Conservation (phyloP, 2,329 filamentous ascomycete genomes). For the Beauveria varroae region DNA sequence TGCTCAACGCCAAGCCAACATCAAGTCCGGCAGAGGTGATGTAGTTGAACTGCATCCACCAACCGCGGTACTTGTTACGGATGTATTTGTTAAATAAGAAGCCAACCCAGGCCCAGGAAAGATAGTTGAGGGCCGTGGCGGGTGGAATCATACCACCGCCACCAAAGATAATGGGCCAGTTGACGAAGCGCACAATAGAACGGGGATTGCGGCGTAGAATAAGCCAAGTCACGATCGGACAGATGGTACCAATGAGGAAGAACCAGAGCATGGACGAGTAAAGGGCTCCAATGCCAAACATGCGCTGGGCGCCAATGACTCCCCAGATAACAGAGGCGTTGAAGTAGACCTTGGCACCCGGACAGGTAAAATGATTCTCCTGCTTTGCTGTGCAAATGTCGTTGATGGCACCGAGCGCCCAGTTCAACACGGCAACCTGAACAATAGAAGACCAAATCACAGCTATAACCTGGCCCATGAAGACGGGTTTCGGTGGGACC, state of each 20-base stretch:
- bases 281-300: slow-evolving; percentile 21
- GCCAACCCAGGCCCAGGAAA: slow-evolving; percentile 44
- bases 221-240: slow-evolving; percentile 39
- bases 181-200: slow-evolving; percentile 37
- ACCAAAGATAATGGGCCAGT: slow-evolving; percentile 43
- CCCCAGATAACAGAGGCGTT: slow-evolving; percentile 50
- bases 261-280: slow-evolving; percentile 42
- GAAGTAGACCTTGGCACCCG: slow-evolving; percentile 48
- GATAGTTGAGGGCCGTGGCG: slow-evolving; percentile 45
- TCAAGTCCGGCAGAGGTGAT: slow-evolving; percentile 48
- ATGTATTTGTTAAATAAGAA: slow-evolving; percentile 45
- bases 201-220: slow-evolving; percentile 36
- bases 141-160: slow-evolving; percentile 39
- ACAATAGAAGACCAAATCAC: slow-evolving; percentile 30
- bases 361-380: slow-evolving; percentile 43
- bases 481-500: slow-evolving; percentile 36
- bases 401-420: slow-evolving; percentile 33
- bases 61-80: slow-evolving; percentile 38
- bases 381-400: slow-evolving; percentile 40
- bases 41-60: slow-evolving; percentile 51
- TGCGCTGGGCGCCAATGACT: slow-evolving; percentile 34
- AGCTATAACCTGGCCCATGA: slow-evolving; percentile 36
- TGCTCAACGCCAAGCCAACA: slow-evolving; percentile 44
- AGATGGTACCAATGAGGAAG: slow-evolving; percentile 39
- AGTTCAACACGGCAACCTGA: slow-evolving; percentile 23